These are phyloP conservation scores for Leccinum subgranulosum DNA, from an alignment of 768 basidiomycete genomes.

Conservation along the genomic window DNA sequence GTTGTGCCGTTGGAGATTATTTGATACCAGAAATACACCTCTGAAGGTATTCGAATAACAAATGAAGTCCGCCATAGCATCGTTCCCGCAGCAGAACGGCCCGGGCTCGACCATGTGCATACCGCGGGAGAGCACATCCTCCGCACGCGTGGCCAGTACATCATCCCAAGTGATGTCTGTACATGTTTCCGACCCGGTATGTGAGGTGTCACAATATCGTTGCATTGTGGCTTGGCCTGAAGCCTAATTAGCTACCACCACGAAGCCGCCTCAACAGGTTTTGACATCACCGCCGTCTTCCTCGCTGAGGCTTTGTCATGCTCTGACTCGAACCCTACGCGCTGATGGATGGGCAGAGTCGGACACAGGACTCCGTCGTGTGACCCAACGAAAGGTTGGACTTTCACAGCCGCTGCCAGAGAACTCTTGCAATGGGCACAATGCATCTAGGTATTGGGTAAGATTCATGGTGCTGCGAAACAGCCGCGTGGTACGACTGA, in stretches of 20 bases:
- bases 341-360: background rate
- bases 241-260: background rate
- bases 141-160: background rate
- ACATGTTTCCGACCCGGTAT: background rate
- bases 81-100: background rate
- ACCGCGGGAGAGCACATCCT: background rate
- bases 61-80: background rate
- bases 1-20: background rate
- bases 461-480: background rate
- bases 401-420: background rate
- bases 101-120: background rate
- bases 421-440: background rate
- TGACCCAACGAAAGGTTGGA: background rate
- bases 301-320: background rate
- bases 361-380: background rate
- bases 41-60: background rate
- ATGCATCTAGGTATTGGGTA: background rate
- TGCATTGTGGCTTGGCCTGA: background rate
- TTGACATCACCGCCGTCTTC: background rate
- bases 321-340: background rate
- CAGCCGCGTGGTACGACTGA: background rate
- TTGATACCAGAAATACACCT: background rate
- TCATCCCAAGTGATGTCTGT: background rate
- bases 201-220: no score
- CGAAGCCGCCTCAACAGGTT: background rate